A percentile compares a stretch with the other conserved stretches of the same genome.
Conservation (phyloP, 2,329 filamentous ascomycete genomes). For the Xylariaceae sp. region DNA sequence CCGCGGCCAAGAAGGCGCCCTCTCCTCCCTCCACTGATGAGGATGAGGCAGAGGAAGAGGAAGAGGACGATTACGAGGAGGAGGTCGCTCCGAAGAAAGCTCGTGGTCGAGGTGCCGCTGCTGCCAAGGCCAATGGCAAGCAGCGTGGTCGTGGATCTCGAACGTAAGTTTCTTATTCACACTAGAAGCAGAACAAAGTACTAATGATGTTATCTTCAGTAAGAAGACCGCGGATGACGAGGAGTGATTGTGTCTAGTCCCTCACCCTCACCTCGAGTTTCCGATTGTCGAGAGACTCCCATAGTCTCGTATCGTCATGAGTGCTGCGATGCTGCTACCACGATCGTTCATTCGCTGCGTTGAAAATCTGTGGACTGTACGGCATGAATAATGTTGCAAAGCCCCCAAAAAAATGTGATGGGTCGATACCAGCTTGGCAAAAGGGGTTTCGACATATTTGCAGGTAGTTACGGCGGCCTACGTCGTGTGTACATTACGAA, state of each 20-base stretch:
- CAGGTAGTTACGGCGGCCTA: too few species aligned
- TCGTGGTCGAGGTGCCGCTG: conserved; percentile 11
- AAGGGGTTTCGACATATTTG: too few species aligned
- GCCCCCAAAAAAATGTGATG: too few species aligned
- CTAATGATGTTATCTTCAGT: not conserved
- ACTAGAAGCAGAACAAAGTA: conserved; percentile 1
- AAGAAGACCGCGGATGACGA: conserved; percentile 5
- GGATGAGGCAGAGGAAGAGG: conserved; percentile 22
- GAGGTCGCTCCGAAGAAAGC: conserved; percentile 28
- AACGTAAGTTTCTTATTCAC: conserved; percentile 4
- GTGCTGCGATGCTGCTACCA: too few species aligned
- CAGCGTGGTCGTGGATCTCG: conserved; percentile 16
- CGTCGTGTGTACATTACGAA: too few species aligned
- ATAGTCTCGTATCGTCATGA: too few species aligned
- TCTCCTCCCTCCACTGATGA: conserved; percentile 16
- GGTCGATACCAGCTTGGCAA: too few species aligned
- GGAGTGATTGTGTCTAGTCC: conserved; percentile 5
- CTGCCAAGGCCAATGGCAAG: conserved; percentile 17
- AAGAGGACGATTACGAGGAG: conserved; percentile 27
- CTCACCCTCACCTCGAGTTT: conserved; percentile 1
- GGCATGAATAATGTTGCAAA: too few species aligned
- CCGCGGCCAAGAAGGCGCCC: conserved; percentile 22
- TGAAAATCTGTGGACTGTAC: too few species aligned
- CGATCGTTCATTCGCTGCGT: too few species aligned
- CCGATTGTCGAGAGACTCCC: too few species aligned